Evolutionary conservation across 2,329 filamentous ascomycete genomes (phyloP).

Genomic region (Colletotrichum endophyticum): DNA sequence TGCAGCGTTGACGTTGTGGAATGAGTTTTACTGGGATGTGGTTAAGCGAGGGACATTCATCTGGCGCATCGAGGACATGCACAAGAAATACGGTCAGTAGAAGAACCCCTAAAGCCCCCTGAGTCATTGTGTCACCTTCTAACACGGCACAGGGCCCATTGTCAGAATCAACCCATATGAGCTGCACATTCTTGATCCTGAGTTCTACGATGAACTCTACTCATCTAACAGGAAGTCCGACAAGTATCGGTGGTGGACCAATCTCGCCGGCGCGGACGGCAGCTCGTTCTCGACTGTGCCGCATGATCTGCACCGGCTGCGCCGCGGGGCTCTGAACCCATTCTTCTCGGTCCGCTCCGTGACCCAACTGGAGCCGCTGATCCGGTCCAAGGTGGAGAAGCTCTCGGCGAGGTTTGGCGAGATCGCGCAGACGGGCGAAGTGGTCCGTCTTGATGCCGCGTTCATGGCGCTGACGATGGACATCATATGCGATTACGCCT

Average conservation of each 20-base stretch:
- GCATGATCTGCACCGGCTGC: slow-evolving; percentile 43
- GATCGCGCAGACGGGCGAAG: slow-evolving; percentile 24
- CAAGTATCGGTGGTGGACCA: slow-evolving; percentile 20
- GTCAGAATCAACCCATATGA: slow-evolving; percentile 35
- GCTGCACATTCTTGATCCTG: slow-evolving; percentile 32
- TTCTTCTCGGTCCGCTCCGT: slow-evolving; percentile 49
- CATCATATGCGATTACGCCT: slow-evolving; percentile 39
- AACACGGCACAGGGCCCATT: slow-evolving; percentile 28
- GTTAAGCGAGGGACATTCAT: slow-evolving; percentile 33
- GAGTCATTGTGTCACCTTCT: background rate
- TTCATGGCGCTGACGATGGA: slow-evolving; percentile 36
- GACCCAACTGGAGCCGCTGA: slow-evolving; percentile 36
- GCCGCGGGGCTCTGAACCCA: slow-evolving; percentile 41
- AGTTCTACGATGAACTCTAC: slow-evolving; percentile 25
- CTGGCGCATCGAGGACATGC: slow-evolving; percentile 36
- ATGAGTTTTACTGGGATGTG: slow-evolving; percentile 39
- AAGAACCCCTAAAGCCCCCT: background rate
- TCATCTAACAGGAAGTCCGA: slow-evolving; percentile 16
- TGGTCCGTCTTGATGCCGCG: slow-evolving; percentile 22
- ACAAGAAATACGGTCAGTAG: slow-evolving; percentile 34
- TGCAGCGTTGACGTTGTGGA: slow-evolving; percentile 33
- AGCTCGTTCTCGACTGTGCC: slow-evolving; percentile 35
- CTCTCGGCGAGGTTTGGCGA: slow-evolving; percentile 30
- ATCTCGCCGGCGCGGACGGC: slow-evolving; percentile 21
- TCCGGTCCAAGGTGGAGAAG: slow-evolving; percentile 34